Base-by-base conservation (phyloP, 805 yeast species). In the Novakomyces olei region DNA sequence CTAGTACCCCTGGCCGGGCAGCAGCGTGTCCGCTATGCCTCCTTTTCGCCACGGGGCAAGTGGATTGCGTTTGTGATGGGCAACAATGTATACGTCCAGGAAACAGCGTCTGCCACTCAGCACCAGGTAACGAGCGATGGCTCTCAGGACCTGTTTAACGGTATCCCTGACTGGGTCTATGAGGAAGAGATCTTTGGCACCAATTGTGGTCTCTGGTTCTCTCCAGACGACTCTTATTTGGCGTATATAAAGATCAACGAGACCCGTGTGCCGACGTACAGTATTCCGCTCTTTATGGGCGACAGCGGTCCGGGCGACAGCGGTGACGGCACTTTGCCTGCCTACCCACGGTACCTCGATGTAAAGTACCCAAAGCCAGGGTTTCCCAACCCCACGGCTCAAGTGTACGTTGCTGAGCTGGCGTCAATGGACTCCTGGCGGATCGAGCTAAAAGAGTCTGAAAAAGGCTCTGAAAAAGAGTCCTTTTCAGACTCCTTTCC, bases 151-250 rank as follows among this genome's bases (percentile, higher is more conserved):
- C 58, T 78, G 5, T 79, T 80, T 53, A 75, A 81, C 47, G 94
- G 93, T 2, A 72, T 72, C 38, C 91, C 93, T 0, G 93, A 80
- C 47, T 80, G 94, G 94, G 91, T 79, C 5, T 80, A 80, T 43
- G 94, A 81, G 46, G 94, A 80, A 42, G 94, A 80, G 50, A 88
- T 80, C 1, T 62, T 76, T 34, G 69, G 67, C 23, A 63, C 67
- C 16, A 80, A 72, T 42, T 53, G 61, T 15, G 78, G 83, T 1
- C 41, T 79, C 30, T 80, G 92, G 92, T 81, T 93, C 93, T 73
- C 92, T 4, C 78, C 78, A 5, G 51, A 58, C 27, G 81, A 85
- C 8, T 54, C 63, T n/a, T 62, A 58, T 42, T 47, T 81, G 28
- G 63, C 80, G 0, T 73, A 66, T 39, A 50, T 76, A 41, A 61